Conservation (phyloP, 371 early-diverging fungal species). For the Rhizopus sp. region DNA sequence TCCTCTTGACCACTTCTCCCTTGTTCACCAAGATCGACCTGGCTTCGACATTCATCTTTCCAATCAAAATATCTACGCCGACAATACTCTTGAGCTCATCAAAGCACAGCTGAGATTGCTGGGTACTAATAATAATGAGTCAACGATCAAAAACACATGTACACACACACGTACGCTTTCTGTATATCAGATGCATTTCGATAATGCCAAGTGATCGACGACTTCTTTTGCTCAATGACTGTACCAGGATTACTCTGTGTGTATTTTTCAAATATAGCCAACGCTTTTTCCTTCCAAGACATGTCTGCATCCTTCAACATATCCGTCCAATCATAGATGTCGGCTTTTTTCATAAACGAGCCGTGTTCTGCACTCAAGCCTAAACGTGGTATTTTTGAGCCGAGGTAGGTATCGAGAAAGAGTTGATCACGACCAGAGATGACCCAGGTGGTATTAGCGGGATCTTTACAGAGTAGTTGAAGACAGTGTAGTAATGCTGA, state of each 20-base stretch:
- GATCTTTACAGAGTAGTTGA: constrained; percentile 66
- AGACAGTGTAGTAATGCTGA: constrained; percentile 69
- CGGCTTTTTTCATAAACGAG: constrained; percentile 91
- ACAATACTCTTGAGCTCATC: constrained; percentile 78
- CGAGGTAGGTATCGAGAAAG: constrained; percentile 69
- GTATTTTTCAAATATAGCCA: constrained; percentile 88
- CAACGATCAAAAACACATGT: constrained; percentile 16
- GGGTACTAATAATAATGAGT: constrained; percentile 28
- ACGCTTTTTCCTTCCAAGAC: constrained; percentile 86
- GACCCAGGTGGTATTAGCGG: constrained; percentile 85
- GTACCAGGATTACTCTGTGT: constrained; percentile 89
- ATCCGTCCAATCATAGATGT: constrained; percentile 75
- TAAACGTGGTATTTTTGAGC: constrained; percentile 66
- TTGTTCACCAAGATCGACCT: constrained; percentile 79
- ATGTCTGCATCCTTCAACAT: constrained; percentile 83
- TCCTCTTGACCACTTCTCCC: constrained; percentile 94
- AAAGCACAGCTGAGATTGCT: constrained; percentile 80
- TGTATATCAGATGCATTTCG: constrained; percentile 61
- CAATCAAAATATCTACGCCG: constrained; percentile 93
- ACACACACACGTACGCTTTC: constrained; percentile 50
- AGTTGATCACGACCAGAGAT: constrained; percentile 84
- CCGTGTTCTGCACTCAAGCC: constrained; percentile 67
- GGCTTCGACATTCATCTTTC: constrained; percentile 97
- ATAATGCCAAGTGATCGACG: constrained; percentile 92
- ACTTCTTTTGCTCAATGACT: constrained; percentile 85